phyloP scores from a whole-genome alignment of 805 yeast species.

The Candida peoriensis region DNA sequence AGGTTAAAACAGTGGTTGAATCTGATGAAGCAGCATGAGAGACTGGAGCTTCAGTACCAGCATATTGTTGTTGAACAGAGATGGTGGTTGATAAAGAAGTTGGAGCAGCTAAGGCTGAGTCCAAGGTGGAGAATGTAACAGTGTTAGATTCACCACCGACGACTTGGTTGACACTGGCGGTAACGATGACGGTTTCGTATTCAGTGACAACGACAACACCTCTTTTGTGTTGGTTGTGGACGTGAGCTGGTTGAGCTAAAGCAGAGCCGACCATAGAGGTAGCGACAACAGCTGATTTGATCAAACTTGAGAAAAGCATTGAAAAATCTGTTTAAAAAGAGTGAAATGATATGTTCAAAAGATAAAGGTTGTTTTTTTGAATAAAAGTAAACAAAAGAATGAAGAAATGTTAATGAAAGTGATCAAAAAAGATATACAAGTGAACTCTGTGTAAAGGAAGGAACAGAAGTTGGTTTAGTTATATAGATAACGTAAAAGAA shows the following conservation, averaged over 20 bases:
- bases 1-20: constrained; percentile 24
- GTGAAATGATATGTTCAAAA: background rate
- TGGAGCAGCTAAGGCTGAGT: constrained; percentile 24
- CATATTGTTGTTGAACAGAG: constrained; percentile 24
- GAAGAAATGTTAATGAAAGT: background rate
- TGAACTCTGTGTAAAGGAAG: constrained; percentile 27
- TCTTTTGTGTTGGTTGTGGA: constrained; percentile 57
- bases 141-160: constrained; percentile 27
- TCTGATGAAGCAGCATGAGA: constrained; percentile 21
- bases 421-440: too few relatives aligned
- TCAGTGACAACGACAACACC: constrained; percentile 45
- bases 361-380: background rate
- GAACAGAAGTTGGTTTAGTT: constrained; percentile 26
- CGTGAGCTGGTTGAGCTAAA: constrained; percentile 59
- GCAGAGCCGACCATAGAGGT: constrained; percentile 36
- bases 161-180: constrained; percentile 35
- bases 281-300: constrained; percentile 34
- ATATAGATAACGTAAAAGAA: too few relatives aligned
- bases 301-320: constrained; percentile 48
- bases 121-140: constrained; percentile 21
- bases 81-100: constrained; percentile 23
- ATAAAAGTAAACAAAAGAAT: constrained; percentile 3
- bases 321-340: constrained; percentile 4
- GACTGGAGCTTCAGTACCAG: constrained; percentile 25
- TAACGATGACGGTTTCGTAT: constrained; percentile 44